Base-by-base conservation (phyloP, 768 basidiomycete species). In the Tulasnella sp. region DNA sequence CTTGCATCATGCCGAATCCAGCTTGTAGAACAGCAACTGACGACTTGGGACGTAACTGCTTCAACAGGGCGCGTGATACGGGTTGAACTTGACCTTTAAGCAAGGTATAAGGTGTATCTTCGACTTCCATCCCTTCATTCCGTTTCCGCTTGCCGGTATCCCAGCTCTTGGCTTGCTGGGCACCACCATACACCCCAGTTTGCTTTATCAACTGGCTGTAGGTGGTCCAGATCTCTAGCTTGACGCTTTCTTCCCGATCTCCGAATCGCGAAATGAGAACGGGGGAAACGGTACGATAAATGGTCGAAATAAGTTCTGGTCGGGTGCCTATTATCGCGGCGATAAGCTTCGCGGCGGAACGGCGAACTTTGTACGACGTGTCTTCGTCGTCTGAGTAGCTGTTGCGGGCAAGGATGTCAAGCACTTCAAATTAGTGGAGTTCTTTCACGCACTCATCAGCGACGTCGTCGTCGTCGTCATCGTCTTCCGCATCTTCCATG, bases 361-460 rank as follows among this genome's bases (percentile, higher is more conserved):
- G 82, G 62, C 96, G 84, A 57, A 96, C 89, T 69, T 97, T 97
- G 78, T 96, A 98, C 0, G 94, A 97, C 9, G 86, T 88, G 66
- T 99, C 96, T 68, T 98, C 96, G 58, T 99, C 96, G 63, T 99
- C 96, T 5, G 90, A 91, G 68, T 96, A 97, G 61, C 89, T 93
- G 62, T 25, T 21, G 19, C 6, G 14, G 12, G 35, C 34, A 8
- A 51, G 35, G 23, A 29, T 11, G 42, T 61, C 41, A 43, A 41
- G 53, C 45, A 54, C 42, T 23, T 65, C 51, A 45, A n/a, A n/a
- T n/a, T n/a, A n/a, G n/a, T n/a, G n/a, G 61, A 23, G 7, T 2
- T 23, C 62, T 37, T 31, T 15, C 11, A 71, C 83, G 65, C 64
- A 86, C 84, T 86, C 84, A 62, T 85, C 83, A 19, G 84, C 86